Percentiles rank a stretch among this genome's conserved stretches.
Evolutionary conservation across 1,139 yeast species (phyloP).

Genomic region (Kodamaea sp.): DNA sequence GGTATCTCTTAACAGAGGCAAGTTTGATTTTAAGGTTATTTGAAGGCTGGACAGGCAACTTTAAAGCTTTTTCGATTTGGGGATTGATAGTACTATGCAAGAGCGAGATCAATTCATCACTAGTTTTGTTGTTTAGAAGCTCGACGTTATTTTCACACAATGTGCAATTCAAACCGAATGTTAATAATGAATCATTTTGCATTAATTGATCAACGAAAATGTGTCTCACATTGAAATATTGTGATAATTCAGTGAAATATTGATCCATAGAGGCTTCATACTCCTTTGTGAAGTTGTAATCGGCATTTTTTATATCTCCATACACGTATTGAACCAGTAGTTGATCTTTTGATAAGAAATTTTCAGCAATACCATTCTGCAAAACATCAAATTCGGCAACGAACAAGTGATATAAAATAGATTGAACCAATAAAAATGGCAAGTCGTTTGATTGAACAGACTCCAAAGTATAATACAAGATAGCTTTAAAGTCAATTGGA

Average conservation of each 20-base stretch:
- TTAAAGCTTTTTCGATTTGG: conserved; percentile 21
- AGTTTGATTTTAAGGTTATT: conserved; percentile 47
- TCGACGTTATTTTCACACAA: background rate
- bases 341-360: background rate
- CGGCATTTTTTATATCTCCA: background rate
- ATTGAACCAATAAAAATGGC: conserved; percentile 59
- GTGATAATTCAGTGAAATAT: conserved; percentile 1
- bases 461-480: conserved; percentile 38
- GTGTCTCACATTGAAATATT: conserved; percentile 1
- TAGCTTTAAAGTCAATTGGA: conserved; percentile 38
- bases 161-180: conserved; percentile 1
- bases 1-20: conserved; percentile 41
- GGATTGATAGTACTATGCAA: too few relatives aligned
- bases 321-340: conserved; percentile 1
- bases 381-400: conserved; percentile 36
- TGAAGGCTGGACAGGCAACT: conserved; percentile 21
- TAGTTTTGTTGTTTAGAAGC: conserved; percentile 8
- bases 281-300: background rate
- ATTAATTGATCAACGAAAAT: background rate
- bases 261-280: background rate
- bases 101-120: conserved; percentile 9
- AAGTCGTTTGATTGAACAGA: conserved; percentile 54
- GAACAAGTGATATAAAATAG: conserved; percentile 53
- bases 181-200: background rate
- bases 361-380: conserved; percentile 1